Conservation (phyloP, 2,329 filamentous ascomycete genomes). For the Beauveria pseudobassiana region DNA sequence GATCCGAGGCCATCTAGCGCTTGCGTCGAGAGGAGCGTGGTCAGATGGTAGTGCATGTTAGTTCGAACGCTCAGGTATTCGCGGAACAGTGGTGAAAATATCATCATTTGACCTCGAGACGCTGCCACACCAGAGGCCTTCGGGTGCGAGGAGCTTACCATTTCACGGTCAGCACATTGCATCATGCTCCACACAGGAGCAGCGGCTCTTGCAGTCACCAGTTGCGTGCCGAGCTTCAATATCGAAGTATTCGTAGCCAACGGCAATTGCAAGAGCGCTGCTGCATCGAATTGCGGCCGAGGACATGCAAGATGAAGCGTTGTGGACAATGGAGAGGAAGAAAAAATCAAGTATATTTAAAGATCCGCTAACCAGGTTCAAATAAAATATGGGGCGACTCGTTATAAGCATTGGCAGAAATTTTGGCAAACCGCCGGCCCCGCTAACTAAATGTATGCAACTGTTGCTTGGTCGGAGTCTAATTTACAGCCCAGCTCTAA, state of each 20-base stretch:
- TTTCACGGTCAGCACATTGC: neutral
- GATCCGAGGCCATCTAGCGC: neutral
- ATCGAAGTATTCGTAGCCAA: neutral
- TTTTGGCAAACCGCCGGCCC: slow-evolving; percentile 15
- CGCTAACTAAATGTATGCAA: slow-evolving; percentile 10
- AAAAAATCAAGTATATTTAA: slow-evolving; percentile 10
- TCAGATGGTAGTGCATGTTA: slow-evolving; percentile 78
- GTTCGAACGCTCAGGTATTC: slow-evolving; percentile 55
- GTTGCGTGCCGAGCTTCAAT: neutral
- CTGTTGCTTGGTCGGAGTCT: neutral
- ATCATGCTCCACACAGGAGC: neutral
- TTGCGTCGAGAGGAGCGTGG: slow-evolving; percentile 1
- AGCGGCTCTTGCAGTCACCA: neutral
- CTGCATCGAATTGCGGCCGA: neutral
- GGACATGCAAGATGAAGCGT: neutral
- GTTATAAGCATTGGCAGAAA: slow-evolving; percentile 13
- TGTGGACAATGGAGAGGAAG: slow-evolving; percentile 8
- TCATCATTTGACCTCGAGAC: slow-evolving; percentile 40
- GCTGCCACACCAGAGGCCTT: slow-evolving; percentile 1
- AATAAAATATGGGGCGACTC: slow-evolving; percentile 15
- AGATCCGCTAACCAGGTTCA: slow-evolving; percentile 16
- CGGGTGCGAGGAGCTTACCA: slow-evolving; percentile 10
- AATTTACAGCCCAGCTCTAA: neutral
- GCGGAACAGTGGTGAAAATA: slow-evolving; percentile 52
- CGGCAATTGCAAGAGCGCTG: too few relatives aligned